phyloP scores from a whole-genome alignment of 257 asterid genomes.

The Ophiorrhiza pumila region DNA sequence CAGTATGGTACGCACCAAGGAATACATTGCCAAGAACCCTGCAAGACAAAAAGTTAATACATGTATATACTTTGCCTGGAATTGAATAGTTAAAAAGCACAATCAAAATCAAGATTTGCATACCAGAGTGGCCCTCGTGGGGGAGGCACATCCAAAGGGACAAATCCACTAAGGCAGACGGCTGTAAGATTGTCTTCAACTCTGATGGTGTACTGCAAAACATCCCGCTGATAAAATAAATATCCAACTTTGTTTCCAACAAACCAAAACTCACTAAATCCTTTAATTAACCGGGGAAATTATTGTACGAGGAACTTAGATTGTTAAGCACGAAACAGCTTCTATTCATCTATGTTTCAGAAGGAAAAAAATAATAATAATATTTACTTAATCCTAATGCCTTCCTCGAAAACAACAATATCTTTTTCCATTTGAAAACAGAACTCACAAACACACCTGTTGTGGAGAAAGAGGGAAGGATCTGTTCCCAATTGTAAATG shows the following conservation, averaged over 20 bases:
- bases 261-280: too few species aligned
- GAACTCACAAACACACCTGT: constrained; percentile 17
- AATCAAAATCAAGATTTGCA: too few species aligned
- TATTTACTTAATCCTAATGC: background rate
- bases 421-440: background rate
- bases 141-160: constrained; percentile 28
- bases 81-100: too few species aligned
- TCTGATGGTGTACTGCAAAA: constrained; percentile 28
- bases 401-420: background rate
- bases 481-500: constrained; percentile 29
- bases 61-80: too few species aligned
- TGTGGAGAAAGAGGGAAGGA: constrained; percentile 33
- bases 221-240: background rate
- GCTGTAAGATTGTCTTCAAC: constrained; percentile 20
- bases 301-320: too few species aligned
- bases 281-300: too few species aligned
- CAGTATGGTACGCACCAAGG: too few species aligned
- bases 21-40: too few species aligned
- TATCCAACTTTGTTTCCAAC: too few species aligned
- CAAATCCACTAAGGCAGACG: constrained; percentile 33
- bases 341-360: background rate
- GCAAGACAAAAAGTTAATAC: too few species aligned
- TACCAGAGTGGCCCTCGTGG: constrained; percentile 37
- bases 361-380: background rate
- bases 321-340: background rate